phyloP scores from a whole-genome alignment of 345 rosid genomes.

The Draba incana region DNA sequence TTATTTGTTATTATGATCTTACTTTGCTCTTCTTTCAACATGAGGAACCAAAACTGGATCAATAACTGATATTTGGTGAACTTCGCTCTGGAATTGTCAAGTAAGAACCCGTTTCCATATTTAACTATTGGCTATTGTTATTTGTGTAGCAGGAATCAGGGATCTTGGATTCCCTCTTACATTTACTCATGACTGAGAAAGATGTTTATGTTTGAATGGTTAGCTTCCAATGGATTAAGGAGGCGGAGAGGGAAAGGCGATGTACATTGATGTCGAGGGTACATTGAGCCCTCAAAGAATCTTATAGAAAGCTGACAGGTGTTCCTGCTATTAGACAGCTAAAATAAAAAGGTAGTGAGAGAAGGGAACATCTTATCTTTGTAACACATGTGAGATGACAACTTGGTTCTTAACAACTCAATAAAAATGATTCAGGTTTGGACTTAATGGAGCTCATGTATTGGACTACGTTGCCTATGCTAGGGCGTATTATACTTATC shows the following conservation, averaged over 20 bases:
- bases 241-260: constrained; percentile 96
- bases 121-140: background rate
- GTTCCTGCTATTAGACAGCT: no score
- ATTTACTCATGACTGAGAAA: background rate
- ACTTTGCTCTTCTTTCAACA: constrained; percentile 35
- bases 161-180: background rate
- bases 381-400: constrained; percentile 9
- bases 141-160: background rate
- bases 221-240: constrained; percentile 99
- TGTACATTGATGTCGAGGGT: constrained; percentile 99
- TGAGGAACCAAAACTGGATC: constrained; percentile 98
- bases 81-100: constrained; percentile 96
- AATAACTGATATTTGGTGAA: constrained; percentile 96
- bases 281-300: constrained; percentile 97
- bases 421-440: constrained; percentile 58
- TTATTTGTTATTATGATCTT: constrained; percentile 20
- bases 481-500: constrained; percentile 97
- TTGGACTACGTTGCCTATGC: constrained; percentile 97
- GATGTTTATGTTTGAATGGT: constrained; percentile 30
- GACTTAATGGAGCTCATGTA: constrained; percentile 91
- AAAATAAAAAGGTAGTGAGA: no score
- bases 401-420: constrained; percentile 15
- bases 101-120: constrained; percentile 47
- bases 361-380: constrained; percentile 8
- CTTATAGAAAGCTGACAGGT: constrained; percentile 95